phyloP scores from a whole-genome alignment of 352 stramenopile species.

The Pythium phragmiticola region DNA sequence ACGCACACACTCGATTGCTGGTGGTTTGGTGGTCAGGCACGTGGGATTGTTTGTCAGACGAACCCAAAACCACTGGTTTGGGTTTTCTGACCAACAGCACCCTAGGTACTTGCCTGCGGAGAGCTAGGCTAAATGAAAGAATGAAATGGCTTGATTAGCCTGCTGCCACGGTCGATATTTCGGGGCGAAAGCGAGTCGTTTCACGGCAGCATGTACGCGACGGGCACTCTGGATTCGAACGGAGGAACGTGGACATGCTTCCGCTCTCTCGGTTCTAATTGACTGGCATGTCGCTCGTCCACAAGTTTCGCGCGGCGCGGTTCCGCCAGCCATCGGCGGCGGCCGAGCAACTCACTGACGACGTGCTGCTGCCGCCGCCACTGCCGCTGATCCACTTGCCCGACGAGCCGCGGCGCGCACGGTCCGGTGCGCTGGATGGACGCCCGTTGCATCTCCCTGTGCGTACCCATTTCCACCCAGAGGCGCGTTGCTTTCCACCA shows the following conservation, averaged over 20 bases:
- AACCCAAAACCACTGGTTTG: no score
- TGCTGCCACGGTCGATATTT: background rate
- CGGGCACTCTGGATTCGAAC: no score
- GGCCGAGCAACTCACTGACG: background rate
- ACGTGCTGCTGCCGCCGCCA: slow-evolving; percentile 51
- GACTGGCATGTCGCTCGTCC: slow-evolving; percentile 15
- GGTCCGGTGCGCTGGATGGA: slow-evolving; percentile 38
- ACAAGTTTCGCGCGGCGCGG: slow-evolving; percentile 20
- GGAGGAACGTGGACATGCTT: background rate
- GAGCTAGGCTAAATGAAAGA: no score
- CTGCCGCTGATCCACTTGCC: slow-evolving; percentile 60
- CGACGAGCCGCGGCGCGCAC: slow-evolving; percentile 40
- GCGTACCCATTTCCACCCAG: slow-evolving; percentile 34
- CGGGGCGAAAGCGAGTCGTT: background rate
- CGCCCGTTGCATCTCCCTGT: slow-evolving; percentile 49
- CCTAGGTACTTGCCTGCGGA: no score
- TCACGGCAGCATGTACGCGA: background rate
- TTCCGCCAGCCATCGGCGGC: slow-evolving; percentile 13
- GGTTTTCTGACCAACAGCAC: no score
- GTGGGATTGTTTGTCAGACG: no score
- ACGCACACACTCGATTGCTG: no score
- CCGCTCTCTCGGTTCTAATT: background rate
- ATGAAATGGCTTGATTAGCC: background rate
- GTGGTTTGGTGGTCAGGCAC: no score
- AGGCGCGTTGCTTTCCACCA: slow-evolving; percentile 22